phyloP scores from a whole-genome alignment of 1,284 basidiomycete genomes.

The Coriolopsis trogii region DNA sequence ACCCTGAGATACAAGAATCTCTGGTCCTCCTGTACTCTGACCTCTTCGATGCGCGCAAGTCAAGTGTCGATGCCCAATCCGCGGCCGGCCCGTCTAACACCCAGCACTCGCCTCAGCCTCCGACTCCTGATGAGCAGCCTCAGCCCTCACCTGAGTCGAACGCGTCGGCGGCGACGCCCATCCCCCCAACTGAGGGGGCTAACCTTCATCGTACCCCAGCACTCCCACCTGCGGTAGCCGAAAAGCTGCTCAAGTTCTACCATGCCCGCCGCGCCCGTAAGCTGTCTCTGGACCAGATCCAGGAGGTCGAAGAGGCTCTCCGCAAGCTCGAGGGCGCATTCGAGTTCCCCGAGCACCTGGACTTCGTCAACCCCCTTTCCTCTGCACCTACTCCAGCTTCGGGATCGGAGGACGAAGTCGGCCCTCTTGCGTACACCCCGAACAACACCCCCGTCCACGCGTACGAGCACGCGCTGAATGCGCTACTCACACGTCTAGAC shows the following conservation, averaged over 20 bases:
- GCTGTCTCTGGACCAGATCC: slow-evolving; percentile 29
- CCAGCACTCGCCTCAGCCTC: background rate
- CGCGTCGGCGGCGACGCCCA: background rate
- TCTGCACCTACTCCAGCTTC: slow-evolving; percentile 3
- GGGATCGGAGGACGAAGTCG: slow-evolving; percentile 8
- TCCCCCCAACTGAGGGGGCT: slow-evolving; percentile 8
- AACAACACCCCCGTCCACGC: slow-evolving; percentile 50
- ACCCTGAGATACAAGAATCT: slow-evolving; percentile 18
- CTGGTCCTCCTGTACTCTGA: slow-evolving; percentile 21
- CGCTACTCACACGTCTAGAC: slow-evolving; percentile 66
- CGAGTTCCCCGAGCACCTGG: slow-evolving; percentile 37
- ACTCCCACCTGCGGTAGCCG: slow-evolving; percentile 24
- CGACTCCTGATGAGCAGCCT: background rate
- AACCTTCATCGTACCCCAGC: slow-evolving; percentile 26
- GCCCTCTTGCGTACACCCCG: slow-evolving; percentile 41
- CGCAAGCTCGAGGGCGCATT: slow-evolving; percentile 33
- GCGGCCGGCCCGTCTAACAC: slow-evolving; percentile 10
- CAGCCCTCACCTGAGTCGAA: background rate
- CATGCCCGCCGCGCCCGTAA: slow-evolving; percentile 25
- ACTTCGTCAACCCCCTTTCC: slow-evolving; percentile 29
- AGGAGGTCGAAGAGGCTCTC: slow-evolving; percentile 32
- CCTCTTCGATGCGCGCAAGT: slow-evolving; percentile 7
- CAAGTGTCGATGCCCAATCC: background rate
- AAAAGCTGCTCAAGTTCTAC: slow-evolving; percentile 24
- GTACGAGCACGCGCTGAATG: slow-evolving; percentile 57